A percentile compares a stretch with the other conserved stretches of the same genome.
Evolutionary conservation across 257 asterid species (phyloP).

Genomic region (Solanum sitiens): DNA sequence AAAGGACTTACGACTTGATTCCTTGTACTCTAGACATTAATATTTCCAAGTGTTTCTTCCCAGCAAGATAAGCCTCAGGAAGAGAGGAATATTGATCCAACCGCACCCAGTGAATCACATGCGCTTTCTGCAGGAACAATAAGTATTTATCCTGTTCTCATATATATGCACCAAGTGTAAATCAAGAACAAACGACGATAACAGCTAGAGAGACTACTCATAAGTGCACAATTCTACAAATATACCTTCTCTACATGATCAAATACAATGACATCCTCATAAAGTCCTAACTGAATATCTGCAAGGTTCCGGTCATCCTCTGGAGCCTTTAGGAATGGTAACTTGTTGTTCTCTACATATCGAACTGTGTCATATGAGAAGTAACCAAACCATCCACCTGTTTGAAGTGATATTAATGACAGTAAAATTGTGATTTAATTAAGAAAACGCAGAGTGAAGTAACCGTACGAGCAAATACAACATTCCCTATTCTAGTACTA

Average conservation of each 20-base stretch:
- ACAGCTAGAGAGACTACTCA: background rate
- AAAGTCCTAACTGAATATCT: conserved; percentile 87
- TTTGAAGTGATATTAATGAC: background rate
- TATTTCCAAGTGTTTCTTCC: conserved; percentile 46
- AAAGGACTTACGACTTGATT: conserved; percentile 47
- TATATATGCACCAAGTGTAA: background rate
- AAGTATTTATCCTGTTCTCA: background rate
- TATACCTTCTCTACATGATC: conserved; percentile 91
- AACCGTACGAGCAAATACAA: background rate
- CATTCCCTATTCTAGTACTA: no score
- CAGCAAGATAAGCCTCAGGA: conserved; percentile 64
- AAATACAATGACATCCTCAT: conserved; percentile 72
- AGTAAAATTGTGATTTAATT: background rate
- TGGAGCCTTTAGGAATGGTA: conserved; percentile 61
- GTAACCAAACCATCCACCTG: conserved; percentile 98
- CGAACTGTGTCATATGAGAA: conserved; percentile 92
- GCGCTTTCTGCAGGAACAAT: conserved; percentile 39
- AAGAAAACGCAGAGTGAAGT: no score
- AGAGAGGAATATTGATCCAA: conserved; percentile 50
- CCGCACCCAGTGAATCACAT: conserved; percentile 85
- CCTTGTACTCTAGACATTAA: conserved; percentile 56
- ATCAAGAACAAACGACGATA: background rate
- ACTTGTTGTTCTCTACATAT: conserved; percentile 51
- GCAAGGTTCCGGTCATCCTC: conserved; percentile 63
- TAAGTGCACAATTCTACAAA: background rate